phyloP scores from a whole-genome alignment of 2,329 filamentous ascomycete genomes.

The Ophiosphaerella herpotricha region DNA sequence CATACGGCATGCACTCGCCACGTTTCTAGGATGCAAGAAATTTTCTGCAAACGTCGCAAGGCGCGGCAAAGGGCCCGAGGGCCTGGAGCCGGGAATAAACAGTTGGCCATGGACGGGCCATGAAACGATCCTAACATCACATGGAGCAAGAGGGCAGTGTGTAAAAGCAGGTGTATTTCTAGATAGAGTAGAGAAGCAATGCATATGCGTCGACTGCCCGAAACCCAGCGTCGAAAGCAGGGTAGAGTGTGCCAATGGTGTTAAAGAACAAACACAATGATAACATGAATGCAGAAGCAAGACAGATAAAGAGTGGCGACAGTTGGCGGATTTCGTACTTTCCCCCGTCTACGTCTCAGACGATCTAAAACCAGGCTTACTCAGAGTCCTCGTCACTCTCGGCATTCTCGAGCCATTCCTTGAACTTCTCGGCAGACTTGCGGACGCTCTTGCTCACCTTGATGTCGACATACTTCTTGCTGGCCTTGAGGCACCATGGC shows the following conservation, averaged over 20 bases:
- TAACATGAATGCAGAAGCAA: conserved; percentile 4
- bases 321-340: conserved; percentile 6
- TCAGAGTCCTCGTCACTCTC: conserved; percentile 61
- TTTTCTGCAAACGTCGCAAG: conserved; percentile 7
- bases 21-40: conserved; percentile 15
- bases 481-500: conserved; percentile 91
- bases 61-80: conserved; percentile 13
- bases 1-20: not conserved
- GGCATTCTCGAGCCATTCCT: conserved; percentile 85
- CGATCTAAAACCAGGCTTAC: conserved; percentile 9
- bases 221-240: conserved; percentile 10
- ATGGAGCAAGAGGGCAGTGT: not conserved
- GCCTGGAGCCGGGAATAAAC: conserved; percentile 11
- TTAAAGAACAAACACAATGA: conserved; percentile 15
- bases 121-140: not conserved
- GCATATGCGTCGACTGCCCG: no score
- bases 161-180: conserved; percentile 19
- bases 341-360: not conserved
- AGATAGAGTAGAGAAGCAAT: conserved; percentile 16
- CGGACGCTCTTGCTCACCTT: conserved; percentile 91
- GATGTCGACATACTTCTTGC: conserved; percentile 97
- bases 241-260: conserved; percentile 28
- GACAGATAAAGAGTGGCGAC: conserved; percentile 11
- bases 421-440: conserved; percentile 90
- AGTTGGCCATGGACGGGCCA: conserved; percentile 9